Percentiles rank a stretch among this genome's conserved stretches.
Evolutionary conservation across 1,284 basidiomycete genomes (phyloP).

Genomic region (Athelia sp.): DNA sequence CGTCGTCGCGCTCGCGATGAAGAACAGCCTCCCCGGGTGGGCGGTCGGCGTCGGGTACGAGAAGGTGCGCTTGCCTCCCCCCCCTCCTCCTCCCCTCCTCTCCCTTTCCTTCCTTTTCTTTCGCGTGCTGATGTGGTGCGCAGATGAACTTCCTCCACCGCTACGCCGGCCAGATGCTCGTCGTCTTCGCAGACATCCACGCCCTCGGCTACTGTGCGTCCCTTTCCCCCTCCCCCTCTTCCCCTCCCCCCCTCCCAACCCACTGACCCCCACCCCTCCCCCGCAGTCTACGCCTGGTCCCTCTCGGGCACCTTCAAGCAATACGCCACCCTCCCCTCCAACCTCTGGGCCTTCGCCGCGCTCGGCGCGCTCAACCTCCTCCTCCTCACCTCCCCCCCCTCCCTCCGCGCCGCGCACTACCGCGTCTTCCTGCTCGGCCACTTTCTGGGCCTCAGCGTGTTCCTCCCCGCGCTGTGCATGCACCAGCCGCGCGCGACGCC

Average conservation of each 20-base stretch:
- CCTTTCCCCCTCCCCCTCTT: neutral
- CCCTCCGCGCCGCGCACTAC: conserved; percentile 47
- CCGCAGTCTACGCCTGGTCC: conserved; percentile 59
- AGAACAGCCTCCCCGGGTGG: conserved; percentile 66
- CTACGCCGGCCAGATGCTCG: conserved; percentile 59
- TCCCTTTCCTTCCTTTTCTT: no score
- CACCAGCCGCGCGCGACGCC: conserved; percentile 40
- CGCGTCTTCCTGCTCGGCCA: conserved; percentile 53
- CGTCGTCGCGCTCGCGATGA: conserved; percentile 63
- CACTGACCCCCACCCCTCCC: no score
- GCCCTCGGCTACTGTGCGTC: conserved; percentile 52
- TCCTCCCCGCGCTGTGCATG: conserved; percentile 38
- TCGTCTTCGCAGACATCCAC: conserved; percentile 66
- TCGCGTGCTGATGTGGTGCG: no score
- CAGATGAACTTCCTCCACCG: conserved; percentile 80
- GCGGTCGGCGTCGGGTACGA: conserved; percentile 71
- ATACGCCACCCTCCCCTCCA: conserved; percentile 25
- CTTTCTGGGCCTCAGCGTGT: conserved; percentile 32
- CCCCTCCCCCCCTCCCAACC: no score
- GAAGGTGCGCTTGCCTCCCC: conserved; percentile 57
- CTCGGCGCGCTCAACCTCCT: conserved; percentile 49
- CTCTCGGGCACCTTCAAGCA: conserved; percentile 33
- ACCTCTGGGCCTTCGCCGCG: conserved; percentile 46
- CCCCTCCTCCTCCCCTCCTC: no score
- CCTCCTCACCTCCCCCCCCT: conserved; percentile 39